Conservation (phyloP, 495 filamentous ascomycete species). For the Penicillium canescens region DNA sequence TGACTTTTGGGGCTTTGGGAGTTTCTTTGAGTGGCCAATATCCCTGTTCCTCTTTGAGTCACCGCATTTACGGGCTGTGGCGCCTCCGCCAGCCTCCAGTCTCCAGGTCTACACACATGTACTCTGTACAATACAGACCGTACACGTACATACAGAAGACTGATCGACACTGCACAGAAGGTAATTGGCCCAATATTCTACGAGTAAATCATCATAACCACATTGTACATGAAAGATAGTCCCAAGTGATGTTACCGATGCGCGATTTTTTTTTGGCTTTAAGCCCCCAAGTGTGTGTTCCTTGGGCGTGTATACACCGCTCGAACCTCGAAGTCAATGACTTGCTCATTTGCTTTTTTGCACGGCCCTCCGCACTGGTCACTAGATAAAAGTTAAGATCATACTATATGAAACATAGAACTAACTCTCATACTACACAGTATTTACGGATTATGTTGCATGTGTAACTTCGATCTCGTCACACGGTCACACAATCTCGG, state of each 20-base stretch:
- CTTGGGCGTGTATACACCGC: too few species aligned
- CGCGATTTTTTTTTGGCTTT: background rate
- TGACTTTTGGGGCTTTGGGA: conserved; percentile 4
- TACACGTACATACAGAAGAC: background rate
- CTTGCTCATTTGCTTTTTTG: background rate
- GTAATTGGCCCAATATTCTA: conserved; percentile 38
- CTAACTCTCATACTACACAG: too few species aligned
- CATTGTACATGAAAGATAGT: background rate
- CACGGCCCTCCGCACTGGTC: background rate
- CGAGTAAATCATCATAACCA: conserved; percentile 15
- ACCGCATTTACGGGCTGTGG: background rate
- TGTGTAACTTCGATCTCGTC: conserved; percentile 3
- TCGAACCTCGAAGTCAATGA: too few species aligned
- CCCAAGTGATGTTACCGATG: too few species aligned
- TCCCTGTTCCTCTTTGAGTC: background rate
- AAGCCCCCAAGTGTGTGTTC: background rate
- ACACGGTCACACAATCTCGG: conserved; percentile 22
- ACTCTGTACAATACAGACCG: background rate
- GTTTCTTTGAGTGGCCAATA: background rate
- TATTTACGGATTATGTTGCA: too few species aligned
- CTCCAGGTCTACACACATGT: background rate
- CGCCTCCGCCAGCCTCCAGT: background rate
- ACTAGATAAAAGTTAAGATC: too few species aligned
- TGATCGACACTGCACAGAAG: conserved; percentile 33
- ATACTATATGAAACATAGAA: too few species aligned